These are phyloP conservation scores for Linnemannia hyalina DNA, from an alignment of 192 early-diverging fungal species.

Conservation along the genomic window DNA sequence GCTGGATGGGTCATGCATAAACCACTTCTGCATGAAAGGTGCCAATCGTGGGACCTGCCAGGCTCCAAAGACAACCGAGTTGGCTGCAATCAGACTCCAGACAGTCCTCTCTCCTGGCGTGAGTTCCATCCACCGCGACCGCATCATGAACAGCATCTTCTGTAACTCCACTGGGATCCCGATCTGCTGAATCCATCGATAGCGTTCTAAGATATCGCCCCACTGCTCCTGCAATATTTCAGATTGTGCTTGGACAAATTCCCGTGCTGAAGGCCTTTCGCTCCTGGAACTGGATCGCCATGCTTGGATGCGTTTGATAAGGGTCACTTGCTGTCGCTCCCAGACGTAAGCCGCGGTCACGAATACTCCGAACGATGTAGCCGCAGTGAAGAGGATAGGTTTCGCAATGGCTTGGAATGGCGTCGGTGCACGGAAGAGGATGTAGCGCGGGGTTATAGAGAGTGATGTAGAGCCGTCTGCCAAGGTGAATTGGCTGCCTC, in stretches of 20 bases:
- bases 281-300: slow-evolving; percentile 40
- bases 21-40: slow-evolving; percentile 81
- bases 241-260: slow-evolving; percentile 33
- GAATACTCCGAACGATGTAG: slow-evolving; percentile 53
- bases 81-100: slow-evolving; percentile 75
- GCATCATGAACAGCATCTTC: slow-evolving; percentile 33
- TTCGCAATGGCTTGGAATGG: slow-evolving; percentile 42
- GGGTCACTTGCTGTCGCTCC: slow-evolving; percentile 40
- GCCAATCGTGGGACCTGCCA: slow-evolving; percentile 77
- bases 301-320: slow-evolving; percentile 42
- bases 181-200: slow-evolving; percentile 51
- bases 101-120: slow-evolving; percentile 44
- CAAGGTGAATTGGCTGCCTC: not conserved
- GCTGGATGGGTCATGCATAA: slow-evolving; percentile 82
- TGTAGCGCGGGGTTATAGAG: slow-evolving; percentile 8
- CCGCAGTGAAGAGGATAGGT: slow-evolving; percentile 63
- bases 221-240: slow-evolving; percentile 46
- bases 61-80: slow-evolving; percentile 77
- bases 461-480: slow-evolving; percentile 3
- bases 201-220: slow-evolving; percentile 17
- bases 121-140: slow-evolving; percentile 48
- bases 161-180: slow-evolving; percentile 55
- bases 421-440: slow-evolving; percentile 23
- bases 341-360: slow-evolving; percentile 50
- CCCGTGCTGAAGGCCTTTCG: slow-evolving; percentile 25